Conservation (phyloP, 129 eudicot species). For the Chrysanthemum lavandulifolium region DNA sequence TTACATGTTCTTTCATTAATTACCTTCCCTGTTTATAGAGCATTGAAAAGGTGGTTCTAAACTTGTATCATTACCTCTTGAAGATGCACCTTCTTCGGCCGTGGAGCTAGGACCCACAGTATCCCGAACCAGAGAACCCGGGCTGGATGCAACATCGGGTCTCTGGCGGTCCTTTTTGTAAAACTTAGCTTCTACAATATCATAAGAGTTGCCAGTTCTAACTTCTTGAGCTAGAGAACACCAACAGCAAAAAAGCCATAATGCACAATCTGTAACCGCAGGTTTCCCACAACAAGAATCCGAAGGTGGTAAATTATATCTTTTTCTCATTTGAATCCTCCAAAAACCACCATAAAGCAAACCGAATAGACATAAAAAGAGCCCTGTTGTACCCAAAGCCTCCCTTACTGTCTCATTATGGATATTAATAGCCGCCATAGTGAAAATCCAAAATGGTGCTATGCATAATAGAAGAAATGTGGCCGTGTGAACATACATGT, state of each 20-base stretch:
- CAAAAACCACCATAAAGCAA: slow-evolving; percentile 95
- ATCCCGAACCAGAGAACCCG: slow-evolving; percentile 34
- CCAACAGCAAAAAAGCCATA: slow-evolving; percentile 98
- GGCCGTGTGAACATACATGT: slow-evolving; percentile 93
- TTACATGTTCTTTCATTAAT: slow-evolving; percentile 12
- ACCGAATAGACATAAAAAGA: slow-evolving; percentile 83
- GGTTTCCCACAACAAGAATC: slow-evolving; percentile 58
- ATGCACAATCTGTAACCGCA: slow-evolving; percentile 65
- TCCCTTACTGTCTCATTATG: slow-evolving; percentile 62
- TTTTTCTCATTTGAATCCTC: slow-evolving; percentile 95
- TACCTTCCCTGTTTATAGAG: slow-evolving; percentile 42
- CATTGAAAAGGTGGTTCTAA: slow-evolving; percentile 64
- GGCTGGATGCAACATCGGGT: slow-evolving; percentile 27
- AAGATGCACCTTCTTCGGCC: slow-evolving; percentile 43
- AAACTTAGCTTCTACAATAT: slow-evolving; percentile 69
- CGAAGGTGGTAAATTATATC: slow-evolving; percentile 74
- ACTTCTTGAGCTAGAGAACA: slow-evolving; percentile 98
- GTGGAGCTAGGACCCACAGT: slow-evolving; percentile 33
- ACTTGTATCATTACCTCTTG: slow-evolving; percentile 37
- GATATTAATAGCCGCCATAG: slow-evolving; percentile 83
- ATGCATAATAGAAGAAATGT: slow-evolving; percentile 79
- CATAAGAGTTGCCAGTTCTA: slow-evolving; percentile 81
- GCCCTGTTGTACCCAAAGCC: slow-evolving; percentile 69
- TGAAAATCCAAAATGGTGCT: slow-evolving; percentile 93
- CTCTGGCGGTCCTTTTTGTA: slow-evolving; percentile 32